These are phyloP conservation scores for Leishmania mexicana DNA, from an alignment of 208 protist genomes.

Conservation along the genomic window DNA sequence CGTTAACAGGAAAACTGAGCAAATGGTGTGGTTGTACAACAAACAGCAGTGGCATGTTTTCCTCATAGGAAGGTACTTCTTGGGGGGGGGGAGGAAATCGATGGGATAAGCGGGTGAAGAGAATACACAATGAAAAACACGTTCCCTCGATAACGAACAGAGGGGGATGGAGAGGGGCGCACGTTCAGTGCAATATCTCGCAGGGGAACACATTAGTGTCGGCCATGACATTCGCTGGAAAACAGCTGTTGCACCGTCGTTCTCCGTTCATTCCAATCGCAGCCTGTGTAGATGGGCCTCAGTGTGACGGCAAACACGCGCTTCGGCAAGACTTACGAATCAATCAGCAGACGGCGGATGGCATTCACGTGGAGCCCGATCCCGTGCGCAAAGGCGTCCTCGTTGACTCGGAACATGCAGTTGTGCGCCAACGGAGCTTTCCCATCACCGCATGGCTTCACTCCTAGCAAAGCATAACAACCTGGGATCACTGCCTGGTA, in stretches of 20 bases:
- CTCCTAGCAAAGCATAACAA: conserved; percentile 31
- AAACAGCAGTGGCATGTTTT: not conserved
- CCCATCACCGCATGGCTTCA: not conserved
- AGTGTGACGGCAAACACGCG: not conserved
- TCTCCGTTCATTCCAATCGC: not conserved
- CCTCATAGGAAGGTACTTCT: not conserved
- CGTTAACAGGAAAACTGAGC: not conserved
- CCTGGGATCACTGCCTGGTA: conserved; percentile 67
- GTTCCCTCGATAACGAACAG: not conserved
- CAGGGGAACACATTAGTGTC: too few relatives aligned
- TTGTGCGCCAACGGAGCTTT: conserved; percentile 27
- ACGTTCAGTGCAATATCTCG: not conserved
- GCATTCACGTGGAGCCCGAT: conserved; percentile 56
- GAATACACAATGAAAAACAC: not conserved
- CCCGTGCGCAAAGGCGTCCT: conserved; percentile 48
- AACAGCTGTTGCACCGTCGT: not conserved
- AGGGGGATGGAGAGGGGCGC: not conserved
- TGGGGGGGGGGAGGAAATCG: not conserved
- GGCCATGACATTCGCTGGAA: not conserved
- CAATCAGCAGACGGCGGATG: conserved; percentile 26
- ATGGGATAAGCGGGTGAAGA: not conserved
- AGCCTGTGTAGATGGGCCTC: not conserved
- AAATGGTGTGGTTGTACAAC: not conserved
- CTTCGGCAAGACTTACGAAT: not conserved
- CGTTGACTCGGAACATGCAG: conserved; percentile 50